Evolutionary conservation across 1,284 basidiomycete species (phyloP), one percentile per base, ranked within the genome.

Genomic region (Leccinum variabile): DNA sequence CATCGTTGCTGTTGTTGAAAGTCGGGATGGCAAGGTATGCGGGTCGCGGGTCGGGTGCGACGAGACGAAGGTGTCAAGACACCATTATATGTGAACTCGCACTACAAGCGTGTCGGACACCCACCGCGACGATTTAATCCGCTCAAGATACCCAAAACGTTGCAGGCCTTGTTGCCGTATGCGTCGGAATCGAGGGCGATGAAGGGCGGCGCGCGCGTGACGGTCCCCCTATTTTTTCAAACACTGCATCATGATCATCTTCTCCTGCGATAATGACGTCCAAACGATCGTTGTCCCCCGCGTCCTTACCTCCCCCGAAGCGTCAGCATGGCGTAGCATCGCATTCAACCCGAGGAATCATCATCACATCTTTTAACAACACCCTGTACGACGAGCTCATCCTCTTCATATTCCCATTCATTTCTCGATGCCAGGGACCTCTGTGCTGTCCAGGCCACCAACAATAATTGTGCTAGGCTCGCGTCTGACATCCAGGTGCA

Each of bases 41-140:
- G 97, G 39, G 83, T 98, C 41, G 98, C 96, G 0, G 97, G 97
- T 37, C 88, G 95, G 74, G 89, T 99, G 25, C 86, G 97, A 14
- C 84, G 89, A 25, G 94, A 95, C 18, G 84, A 95, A 70, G 88
- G 86, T 2, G 70, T 97, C 54, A 92, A 93, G 73, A 94, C 95
- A 6, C 97, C 95, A 1, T 76, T 87, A 37, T 81, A 88, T 67
- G 84, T 90, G 67, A 94, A 98, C 76, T 98, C 95, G 59, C 87
- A 87, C 4, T 99, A 99, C 83, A 93, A 92, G 75, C 80, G 83
- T 46, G 81, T 97, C 65, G 88, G 91, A 65, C 88, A 97, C 6
- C 82, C 87, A 4, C 84, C 87, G 1, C 88, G 96, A 49, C 89
- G 91, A 53, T 99, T 99, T 83, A 97, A 98, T 75, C 85, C 95